Conservation (phyloP, 495 filamentous ascomycete species). For the Lophium mytilinum region DNA sequence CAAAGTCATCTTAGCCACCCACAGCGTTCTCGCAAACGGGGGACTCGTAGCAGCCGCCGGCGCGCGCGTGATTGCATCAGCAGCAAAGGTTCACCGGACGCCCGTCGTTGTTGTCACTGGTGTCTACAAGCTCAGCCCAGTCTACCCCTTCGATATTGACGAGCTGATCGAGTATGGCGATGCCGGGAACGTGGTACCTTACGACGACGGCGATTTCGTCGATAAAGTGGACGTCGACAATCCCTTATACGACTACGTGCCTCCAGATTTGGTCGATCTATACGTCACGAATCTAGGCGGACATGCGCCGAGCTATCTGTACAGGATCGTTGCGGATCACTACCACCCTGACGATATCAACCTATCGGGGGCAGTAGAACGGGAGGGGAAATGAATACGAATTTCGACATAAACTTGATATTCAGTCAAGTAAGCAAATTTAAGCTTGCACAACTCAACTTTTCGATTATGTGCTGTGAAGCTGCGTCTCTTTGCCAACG, state of each 20-base stretch:
- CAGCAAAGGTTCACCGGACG: constrained; percentile 68
- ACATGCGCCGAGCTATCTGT: constrained; percentile 59
- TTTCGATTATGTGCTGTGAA: no score
- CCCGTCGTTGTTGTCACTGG: constrained; percentile 78
- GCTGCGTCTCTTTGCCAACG: no score
- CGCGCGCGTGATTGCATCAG: constrained; percentile 67
- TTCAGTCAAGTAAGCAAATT: no score
- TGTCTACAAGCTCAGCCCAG: constrained; percentile 83
- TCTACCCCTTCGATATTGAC: constrained; percentile 73
- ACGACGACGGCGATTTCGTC: constrained; percentile 65
- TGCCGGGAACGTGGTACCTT: constrained; percentile 61
- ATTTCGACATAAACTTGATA: no score
- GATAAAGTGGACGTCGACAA: constrained; percentile 71
- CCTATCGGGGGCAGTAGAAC: constrained; percentile 29
- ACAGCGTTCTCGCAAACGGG: constrained; percentile 79
- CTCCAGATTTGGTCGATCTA: constrained; percentile 70
- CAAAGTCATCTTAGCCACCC: constrained; percentile 84
- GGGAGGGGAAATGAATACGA: no score
- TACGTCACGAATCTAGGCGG: constrained; percentile 80
- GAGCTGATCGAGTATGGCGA: constrained; percentile 75
- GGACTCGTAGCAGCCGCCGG: constrained; percentile 74
- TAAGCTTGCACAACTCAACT: no score
- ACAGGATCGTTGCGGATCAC: constrained; percentile 74
- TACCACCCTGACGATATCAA: constrained; percentile 76
- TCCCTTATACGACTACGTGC: constrained; percentile 75